Evolutionary conservation across 768 basidiomycete genomes (phyloP).

Genomic region (Mycena olivaceomarginata): DNA sequence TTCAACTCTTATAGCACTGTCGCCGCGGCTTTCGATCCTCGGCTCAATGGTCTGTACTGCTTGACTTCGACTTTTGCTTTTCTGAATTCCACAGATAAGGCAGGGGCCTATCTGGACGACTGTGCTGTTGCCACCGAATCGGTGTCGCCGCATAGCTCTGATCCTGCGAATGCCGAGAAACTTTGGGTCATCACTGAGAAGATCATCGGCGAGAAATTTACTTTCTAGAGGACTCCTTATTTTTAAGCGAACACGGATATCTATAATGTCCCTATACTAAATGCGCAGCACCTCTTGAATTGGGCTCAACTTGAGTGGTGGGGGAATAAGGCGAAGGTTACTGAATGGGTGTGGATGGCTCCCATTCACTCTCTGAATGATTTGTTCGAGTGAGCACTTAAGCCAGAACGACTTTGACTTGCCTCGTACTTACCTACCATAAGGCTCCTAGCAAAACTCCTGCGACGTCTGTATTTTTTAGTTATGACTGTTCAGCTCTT

Average conservation of each 20-base stretch:
- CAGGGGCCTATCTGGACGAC: too few relatives aligned
- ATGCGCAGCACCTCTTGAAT: background rate
- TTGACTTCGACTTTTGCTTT: background rate
- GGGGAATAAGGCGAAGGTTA: background rate
- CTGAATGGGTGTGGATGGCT: background rate
- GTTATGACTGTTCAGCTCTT: background rate
- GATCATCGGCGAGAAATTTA: too few relatives aligned
- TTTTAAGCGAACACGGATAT: conserved; percentile 3
- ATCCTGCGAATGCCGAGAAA: too few relatives aligned
- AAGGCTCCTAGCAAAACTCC: background rate
- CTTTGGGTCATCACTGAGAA: too few relatives aligned
- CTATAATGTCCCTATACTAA: background rate
- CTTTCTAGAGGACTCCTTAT: background rate
- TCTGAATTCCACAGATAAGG: too few relatives aligned
- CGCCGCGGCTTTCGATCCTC: too few relatives aligned
- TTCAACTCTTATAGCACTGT: too few relatives aligned
- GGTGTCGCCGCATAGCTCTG: too few relatives aligned
- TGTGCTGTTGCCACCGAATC: too few relatives aligned
- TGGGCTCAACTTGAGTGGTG: background rate
- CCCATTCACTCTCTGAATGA: conserved; percentile 1
- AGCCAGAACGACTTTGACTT: background rate
- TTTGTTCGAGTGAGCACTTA: background rate
- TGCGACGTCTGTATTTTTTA: background rate
- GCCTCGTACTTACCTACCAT: conserved; percentile 4
- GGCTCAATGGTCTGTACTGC: too few relatives aligned